Base-by-base conservation (phyloP, 495 filamentous ascomycete species). In the Aspergillus egyptiacus region DNA sequence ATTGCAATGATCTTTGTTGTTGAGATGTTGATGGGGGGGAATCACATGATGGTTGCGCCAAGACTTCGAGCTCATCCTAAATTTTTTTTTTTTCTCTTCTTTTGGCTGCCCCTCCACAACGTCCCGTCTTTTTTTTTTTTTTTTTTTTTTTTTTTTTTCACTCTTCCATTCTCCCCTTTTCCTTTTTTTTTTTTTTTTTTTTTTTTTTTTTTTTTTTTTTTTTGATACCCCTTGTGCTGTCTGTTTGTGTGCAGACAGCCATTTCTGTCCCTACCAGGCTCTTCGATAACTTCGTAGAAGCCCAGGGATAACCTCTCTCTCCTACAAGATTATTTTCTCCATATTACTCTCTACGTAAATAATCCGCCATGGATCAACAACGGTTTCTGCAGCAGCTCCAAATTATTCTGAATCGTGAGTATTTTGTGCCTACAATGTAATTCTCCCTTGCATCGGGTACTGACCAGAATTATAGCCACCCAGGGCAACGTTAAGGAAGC, bases 401-500 rank as follows among this genome's bases (percentile, higher is more conserved):
- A 71, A 80, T 82, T 64, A 78, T 85, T 56, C 78, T 87, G 57
- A 78, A 85, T 51, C 86, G 86, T 89, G 70, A 68, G 84, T 80
- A 17, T 24, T 23, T 48, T 25, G 15, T 37, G 28, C 3, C 3
- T 11, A 13, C 9, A 5, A 14, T 20, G 1, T 31, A 3, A 6
- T 13, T 33, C 3, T 17, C n/a, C 28, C 20, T 32, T 24, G 20
- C 1, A 39, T 31, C 9, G 30, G 51, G 5, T 15, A 6, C 32
- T 48, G 24, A 53, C 31, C 36, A 31, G 10, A 5, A 36, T 9
- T 60, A 18, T 50, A 68, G 68, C 67, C 49, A 58, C 70, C 58
- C 64, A 76, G 65, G 63, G 61, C 40, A 67, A 70, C 56, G 82
- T 98, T 61, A 96, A 96, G 75, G 79, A 84, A 44, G 89, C 89